Conservation (phyloP, 768 basidiomycete species). For the Lactifluus volemus region DNA sequence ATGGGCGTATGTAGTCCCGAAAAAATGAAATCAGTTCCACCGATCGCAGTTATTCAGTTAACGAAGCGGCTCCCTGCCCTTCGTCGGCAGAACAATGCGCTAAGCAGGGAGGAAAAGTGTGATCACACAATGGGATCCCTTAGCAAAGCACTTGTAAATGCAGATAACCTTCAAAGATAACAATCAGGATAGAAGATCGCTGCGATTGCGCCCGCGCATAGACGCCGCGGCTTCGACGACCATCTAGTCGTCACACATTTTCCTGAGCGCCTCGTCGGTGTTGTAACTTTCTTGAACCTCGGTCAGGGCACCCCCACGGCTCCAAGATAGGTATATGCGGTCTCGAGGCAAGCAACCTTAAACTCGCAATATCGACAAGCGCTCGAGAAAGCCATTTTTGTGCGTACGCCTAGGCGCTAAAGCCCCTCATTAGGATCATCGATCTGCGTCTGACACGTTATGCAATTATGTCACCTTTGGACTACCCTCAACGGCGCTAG, state of each 20-base stretch:
- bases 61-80: slow-evolving; percentile 4
- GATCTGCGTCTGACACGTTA: not conserved
- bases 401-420: not conserved
- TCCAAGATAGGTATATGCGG: not conserved
- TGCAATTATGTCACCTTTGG: not conserved
- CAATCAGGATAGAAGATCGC: not conserved
- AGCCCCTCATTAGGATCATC: not conserved
- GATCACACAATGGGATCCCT: not conserved
- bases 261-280: slow-evolving; percentile 6
- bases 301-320: not conserved
- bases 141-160: not conserved
- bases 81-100: not conserved
- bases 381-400: not conserved
- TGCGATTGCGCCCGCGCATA: not conserved
- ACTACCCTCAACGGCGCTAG: not conserved
- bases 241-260: not conserved
- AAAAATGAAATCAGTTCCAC: not conserved
- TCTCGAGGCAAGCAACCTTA: slow-evolving; percentile 5
- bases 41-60: not conserved
- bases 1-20: slow-evolving; percentile 30
- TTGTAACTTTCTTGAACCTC: not conserved
- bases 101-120: not conserved
- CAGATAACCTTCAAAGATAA: not conserved
- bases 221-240: not conserved
- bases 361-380: slow-evolving; percentile 3